Evolutionary conservation across 345 rosid species (phyloP).

Genomic region (Limnanthes douglasii): DNA sequence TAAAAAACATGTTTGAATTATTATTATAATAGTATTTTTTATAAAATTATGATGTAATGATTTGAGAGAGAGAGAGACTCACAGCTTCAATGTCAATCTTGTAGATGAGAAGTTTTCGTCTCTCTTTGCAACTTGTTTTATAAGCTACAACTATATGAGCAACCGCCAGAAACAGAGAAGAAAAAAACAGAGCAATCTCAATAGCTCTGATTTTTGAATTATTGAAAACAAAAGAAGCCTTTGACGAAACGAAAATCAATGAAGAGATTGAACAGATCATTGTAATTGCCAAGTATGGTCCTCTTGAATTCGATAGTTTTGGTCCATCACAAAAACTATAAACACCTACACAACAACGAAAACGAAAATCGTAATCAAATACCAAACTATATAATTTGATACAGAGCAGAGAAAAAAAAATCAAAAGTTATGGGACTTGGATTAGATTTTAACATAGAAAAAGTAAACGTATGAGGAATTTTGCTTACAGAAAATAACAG

Average conservation of each 20-base stretch:
- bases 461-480: background rate
- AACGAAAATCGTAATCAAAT: no score
- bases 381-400: no score
- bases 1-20: constrained; percentile 3
- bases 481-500: constrained; percentile 70
- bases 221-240: constrained; percentile 64
- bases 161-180: constrained; percentile 49
- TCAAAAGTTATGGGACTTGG: background rate
- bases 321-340: constrained; percentile 88
- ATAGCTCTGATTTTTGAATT: constrained; percentile 19
- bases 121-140: constrained; percentile 77
- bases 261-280: constrained; percentile 56
- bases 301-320: constrained; percentile 41
- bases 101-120: constrained; percentile 84
- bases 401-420: background rate
- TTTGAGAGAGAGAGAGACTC: constrained; percentile 19
- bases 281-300: constrained; percentile 70
- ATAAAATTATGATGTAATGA: constrained; percentile 6
- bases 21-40: constrained; percentile 2
- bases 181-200: constrained; percentile 57
- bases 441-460: no score
- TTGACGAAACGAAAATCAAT: constrained; percentile 51
- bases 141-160: constrained; percentile 69
- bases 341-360: constrained; percentile 33
- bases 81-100: constrained; percentile 97